A percentile compares a stretch with the other conserved stretches of the same genome.
phyloP scores from a whole-genome alignment of 75 land plant species.

The Cunninghamia lanceolata region DNA sequence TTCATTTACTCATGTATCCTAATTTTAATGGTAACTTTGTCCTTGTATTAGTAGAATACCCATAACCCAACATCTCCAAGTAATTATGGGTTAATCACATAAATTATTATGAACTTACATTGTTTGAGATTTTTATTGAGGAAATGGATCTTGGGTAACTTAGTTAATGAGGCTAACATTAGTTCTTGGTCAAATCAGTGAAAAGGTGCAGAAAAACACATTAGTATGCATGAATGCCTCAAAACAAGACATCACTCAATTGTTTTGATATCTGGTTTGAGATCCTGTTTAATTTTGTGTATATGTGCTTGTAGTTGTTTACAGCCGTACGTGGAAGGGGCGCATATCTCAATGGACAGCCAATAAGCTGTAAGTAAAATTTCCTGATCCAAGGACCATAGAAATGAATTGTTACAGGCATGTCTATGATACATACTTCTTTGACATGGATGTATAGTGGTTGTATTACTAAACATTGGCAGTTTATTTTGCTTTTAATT shows the following conservation, averaged over 20 bases:
- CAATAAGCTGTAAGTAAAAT: slow-evolving; percentile 8
- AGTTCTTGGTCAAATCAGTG: background rate
- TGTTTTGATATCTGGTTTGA: background rate
- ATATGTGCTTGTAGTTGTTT: slow-evolving; percentile 54
- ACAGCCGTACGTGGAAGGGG: slow-evolving; percentile 80
- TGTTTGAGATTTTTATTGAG: background rate
- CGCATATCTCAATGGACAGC: slow-evolving; percentile 69
- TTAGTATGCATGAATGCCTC: background rate
- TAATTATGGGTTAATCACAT: background rate
- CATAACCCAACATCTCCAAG: too few relatives aligned
- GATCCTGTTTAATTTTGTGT: background rate
- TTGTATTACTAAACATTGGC: background rate
- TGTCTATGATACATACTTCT: slow-evolving; percentile 4
- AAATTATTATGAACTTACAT: background rate
- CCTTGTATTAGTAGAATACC: too few relatives aligned
- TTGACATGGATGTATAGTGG: slow-evolving; percentile 34
- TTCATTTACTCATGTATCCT: too few relatives aligned
- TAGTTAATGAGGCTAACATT: background rate
- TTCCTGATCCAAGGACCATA: background rate
- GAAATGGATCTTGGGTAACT: background rate
- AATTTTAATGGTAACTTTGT: too few relatives aligned
- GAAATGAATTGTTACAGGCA: background rate
- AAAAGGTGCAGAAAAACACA: background rate
- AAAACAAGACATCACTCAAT: background rate
- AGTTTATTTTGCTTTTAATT: background rate